Percentiles rank a stretch among this genome's conserved stretches.
Evolutionary conservation across 2,329 filamentous ascomycete species (phyloP).

Genomic region (Fusarium albidum): DNA sequence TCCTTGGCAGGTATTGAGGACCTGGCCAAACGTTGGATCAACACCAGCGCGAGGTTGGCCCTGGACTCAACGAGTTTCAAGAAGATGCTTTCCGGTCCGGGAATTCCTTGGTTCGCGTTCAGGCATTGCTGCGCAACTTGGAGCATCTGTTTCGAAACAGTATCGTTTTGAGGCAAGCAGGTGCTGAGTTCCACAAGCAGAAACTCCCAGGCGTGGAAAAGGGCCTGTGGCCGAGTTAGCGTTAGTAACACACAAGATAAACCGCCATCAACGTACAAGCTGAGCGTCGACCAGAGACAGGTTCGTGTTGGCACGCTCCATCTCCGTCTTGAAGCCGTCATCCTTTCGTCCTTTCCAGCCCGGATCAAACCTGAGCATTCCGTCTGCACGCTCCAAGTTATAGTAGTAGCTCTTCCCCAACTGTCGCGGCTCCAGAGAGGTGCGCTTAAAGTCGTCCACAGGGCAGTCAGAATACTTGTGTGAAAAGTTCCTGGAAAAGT

Average conservation of each 20-base stretch:
- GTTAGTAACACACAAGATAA: slow-evolving; percentile 36
- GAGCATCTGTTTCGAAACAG: slow-evolving; percentile 74
- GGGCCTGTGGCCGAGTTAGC: slow-evolving; percentile 58
- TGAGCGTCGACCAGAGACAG: slow-evolving; percentile 92
- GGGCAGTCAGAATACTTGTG: slow-evolving; percentile 77
- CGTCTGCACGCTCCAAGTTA: slow-evolving; percentile 76
- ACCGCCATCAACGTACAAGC: slow-evolving; percentile 64
- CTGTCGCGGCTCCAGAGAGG: slow-evolving; percentile 67
- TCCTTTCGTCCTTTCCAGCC: slow-evolving; percentile 76
- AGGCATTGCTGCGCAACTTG: slow-evolving; percentile 81
- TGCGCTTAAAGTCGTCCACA: slow-evolving; percentile 83
- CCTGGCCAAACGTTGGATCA: slow-evolving; percentile 82
- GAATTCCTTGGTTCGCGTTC: slow-evolving; percentile 75
- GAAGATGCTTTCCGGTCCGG: slow-evolving; percentile 83
- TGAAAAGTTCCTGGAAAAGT: slow-evolving; percentile 85
- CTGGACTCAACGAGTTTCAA: slow-evolving; percentile 77
- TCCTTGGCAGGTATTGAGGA: slow-evolving; percentile 58
- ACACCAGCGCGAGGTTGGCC: slow-evolving; percentile 80
- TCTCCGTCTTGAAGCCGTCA: slow-evolving; percentile 82
- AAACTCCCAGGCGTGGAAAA: slow-evolving; percentile 91
- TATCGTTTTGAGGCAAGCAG: slow-evolving; percentile 60
- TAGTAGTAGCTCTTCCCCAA: slow-evolving; percentile 87
- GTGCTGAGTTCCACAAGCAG: slow-evolving; percentile 84
- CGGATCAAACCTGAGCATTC: slow-evolving; percentile 78
- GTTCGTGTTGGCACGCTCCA: slow-evolving; percentile 88